Conservation (phyloP, 2,329 filamentous ascomycete species). For the Penicillium sp. region DNA sequence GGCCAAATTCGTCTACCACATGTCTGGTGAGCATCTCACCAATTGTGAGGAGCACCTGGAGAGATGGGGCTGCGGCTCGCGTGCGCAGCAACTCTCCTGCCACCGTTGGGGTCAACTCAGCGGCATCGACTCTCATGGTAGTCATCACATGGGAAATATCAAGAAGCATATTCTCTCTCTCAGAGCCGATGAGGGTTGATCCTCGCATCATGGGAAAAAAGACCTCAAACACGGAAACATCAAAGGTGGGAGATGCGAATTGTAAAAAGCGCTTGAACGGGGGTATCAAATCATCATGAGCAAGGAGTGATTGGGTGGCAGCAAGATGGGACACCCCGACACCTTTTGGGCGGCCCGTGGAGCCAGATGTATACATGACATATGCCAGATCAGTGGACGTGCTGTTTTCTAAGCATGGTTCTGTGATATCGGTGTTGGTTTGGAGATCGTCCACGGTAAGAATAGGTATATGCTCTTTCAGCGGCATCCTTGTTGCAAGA, state of each 20-base stretch:
- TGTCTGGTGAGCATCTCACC: constrained; percentile 84
- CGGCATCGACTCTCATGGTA: constrained; percentile 70
- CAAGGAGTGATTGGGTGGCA: constrained; percentile 76
- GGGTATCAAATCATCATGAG: constrained; percentile 76
- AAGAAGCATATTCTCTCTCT: constrained; percentile 67
- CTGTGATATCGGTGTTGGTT: not conserved
- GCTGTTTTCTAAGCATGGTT: constrained; percentile 3
- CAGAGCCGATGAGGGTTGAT: constrained; percentile 68
- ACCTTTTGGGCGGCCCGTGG: constrained; percentile 84
- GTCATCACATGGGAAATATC: constrained; percentile 69
- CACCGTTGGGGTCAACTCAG: constrained; percentile 86
- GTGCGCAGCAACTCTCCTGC: constrained; percentile 70
- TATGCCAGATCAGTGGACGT: constrained; percentile 62
- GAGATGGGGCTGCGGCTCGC: constrained; percentile 63
- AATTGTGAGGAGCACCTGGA: constrained; percentile 77
- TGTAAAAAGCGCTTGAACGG: constrained; percentile 77
- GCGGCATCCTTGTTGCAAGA: constrained; percentile 22
- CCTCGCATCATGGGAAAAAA: constrained; percentile 82
- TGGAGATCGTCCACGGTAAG: constrained; percentile 25
- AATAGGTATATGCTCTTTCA: constrained; percentile 20
- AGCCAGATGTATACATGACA: constrained; percentile 91
- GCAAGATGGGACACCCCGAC: constrained; percentile 78
- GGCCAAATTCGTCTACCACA: constrained; percentile 77
- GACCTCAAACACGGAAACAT: constrained; percentile 92
- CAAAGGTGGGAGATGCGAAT: constrained; percentile 89